Conservation (phyloP, 495 filamentous ascomycete species). For the Trichoderma erinaceum region DNA sequence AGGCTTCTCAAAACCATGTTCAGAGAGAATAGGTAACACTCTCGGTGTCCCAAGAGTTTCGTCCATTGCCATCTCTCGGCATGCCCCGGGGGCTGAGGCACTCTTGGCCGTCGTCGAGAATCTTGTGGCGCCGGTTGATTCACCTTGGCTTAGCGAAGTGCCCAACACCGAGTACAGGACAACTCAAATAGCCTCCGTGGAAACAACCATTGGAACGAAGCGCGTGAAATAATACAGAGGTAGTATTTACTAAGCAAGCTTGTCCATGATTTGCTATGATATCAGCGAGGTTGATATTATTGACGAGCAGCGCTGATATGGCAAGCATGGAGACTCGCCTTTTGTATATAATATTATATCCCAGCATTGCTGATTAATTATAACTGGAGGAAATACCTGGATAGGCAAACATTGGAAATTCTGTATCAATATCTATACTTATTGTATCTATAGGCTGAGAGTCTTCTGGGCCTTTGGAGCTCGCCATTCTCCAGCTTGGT, state of each 20-base stretch:
- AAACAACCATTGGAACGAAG: constrained; percentile 35
- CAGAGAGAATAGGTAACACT: constrained; percentile 42
- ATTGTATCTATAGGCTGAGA: too few relatives aligned
- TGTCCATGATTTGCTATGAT: too few relatives aligned
- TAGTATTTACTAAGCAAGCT: not conserved
- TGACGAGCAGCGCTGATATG: too few relatives aligned
- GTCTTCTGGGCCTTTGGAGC: too few relatives aligned
- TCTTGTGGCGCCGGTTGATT: constrained; percentile 36
- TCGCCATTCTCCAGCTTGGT: too few relatives aligned
- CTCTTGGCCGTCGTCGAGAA: constrained; percentile 46
- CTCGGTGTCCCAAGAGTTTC: constrained; percentile 54
- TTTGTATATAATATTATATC: too few relatives aligned
- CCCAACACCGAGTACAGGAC: constrained; percentile 20
- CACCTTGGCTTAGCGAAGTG: constrained; percentile 27
- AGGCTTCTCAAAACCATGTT: constrained; percentile 46
- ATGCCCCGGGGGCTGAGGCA: constrained; percentile 40
- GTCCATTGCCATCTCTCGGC: constrained; percentile 48
- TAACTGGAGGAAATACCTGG: too few relatives aligned
- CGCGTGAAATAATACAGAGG: constrained; percentile 21
- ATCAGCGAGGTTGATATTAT: too few relatives aligned
- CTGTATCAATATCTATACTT: too few relatives aligned
- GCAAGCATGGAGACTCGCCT: too few relatives aligned
- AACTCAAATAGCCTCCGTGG: constrained; percentile 33
- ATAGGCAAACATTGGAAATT: too few relatives aligned
- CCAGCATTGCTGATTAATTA: too few relatives aligned